phyloP scores from a whole-genome alignment of 129 eudicot genomes.

The Rutidosis leptorrhynchoides region DNA sequence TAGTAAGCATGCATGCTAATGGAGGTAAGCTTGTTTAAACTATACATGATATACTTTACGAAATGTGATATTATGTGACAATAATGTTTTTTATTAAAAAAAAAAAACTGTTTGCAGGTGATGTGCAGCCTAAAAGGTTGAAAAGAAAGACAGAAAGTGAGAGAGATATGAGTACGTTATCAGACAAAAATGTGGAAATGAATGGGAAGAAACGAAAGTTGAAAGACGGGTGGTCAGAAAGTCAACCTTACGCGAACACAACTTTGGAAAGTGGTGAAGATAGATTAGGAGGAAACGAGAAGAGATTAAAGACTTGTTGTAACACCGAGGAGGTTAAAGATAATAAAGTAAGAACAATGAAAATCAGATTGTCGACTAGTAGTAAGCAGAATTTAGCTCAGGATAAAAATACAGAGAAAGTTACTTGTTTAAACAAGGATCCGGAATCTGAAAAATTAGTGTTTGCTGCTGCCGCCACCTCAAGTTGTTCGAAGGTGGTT shows the following conservation, averaged over 20 bases:
- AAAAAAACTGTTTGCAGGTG: slow-evolving; percentile 44
- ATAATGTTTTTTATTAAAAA: slow-evolving; percentile 10
- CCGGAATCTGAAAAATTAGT: slow-evolving; percentile 43
- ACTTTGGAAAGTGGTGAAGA: slow-evolving; percentile 29
- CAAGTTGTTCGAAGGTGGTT: slow-evolving; percentile 80
- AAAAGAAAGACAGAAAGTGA: slow-evolving; percentile 41
- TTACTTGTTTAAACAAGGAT: slow-evolving; percentile 34
- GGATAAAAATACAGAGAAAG: slow-evolving; percentile 35
- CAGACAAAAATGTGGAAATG: slow-evolving; percentile 35
- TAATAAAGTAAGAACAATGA: slow-evolving; percentile 34
- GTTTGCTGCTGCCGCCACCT: slow-evolving; percentile 64
- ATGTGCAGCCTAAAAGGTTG: slow-evolving; percentile 38
- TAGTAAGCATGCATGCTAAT: slow-evolving; percentile 28
- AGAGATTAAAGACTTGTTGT: slow-evolving; percentile 44
- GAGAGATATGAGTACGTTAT: slow-evolving; percentile 32
- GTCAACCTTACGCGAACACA: slow-evolving; percentile 32
- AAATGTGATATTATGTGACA: slow-evolving; percentile 14
- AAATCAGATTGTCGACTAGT: slow-evolving; percentile 28
- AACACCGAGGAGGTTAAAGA: slow-evolving; percentile 43
- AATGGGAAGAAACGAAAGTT: slow-evolving; percentile 62
- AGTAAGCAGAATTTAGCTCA: slow-evolving; percentile 34
- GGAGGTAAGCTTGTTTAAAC: slow-evolving; percentile 30
- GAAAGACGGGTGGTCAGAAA: slow-evolving; percentile 45
- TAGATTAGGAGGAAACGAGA: slow-evolving; percentile 37
- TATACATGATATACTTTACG: not conserved